Evolutionary conservation across 331 rosid species (phyloP).

Genomic region (Malus hybrid): DNA sequence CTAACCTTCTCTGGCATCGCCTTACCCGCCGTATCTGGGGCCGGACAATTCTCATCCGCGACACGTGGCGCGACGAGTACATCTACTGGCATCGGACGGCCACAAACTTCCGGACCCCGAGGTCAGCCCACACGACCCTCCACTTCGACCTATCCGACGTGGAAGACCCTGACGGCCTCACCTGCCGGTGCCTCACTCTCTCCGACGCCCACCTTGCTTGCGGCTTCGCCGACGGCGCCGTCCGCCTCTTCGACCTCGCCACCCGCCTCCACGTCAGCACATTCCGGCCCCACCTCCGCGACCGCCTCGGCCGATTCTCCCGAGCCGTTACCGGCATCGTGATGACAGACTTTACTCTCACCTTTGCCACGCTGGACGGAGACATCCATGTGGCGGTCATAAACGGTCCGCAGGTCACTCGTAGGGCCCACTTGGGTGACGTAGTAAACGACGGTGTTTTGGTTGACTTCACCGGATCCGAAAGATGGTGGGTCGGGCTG

Average conservation of each 20-base stretch:
- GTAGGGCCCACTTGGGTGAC: constrained; percentile 31
- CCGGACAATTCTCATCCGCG: constrained; percentile 16
- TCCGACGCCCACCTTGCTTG: constrained; percentile 64
- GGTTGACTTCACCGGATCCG: constrained; percentile 59
- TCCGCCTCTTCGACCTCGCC: constrained; percentile 55
- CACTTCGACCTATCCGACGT: constrained; percentile 33
- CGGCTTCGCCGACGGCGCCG: constrained; percentile 74
- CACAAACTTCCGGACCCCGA: constrained; percentile 29
- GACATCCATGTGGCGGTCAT: constrained; percentile 46
- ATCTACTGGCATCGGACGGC: constrained; percentile 67
- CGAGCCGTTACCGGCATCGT: constrained; percentile 64
- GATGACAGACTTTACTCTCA: constrained; percentile 1
- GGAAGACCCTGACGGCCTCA: constrained; percentile 25
- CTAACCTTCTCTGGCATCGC: constrained; percentile 51
- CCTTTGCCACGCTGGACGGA: constrained; percentile 57
- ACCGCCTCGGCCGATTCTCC: constrained; percentile 47
- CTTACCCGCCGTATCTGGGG: constrained; percentile 61
- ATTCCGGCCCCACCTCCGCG: constrained; percentile 25
- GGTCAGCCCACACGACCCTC: constrained; percentile 13
- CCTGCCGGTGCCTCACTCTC: constrained; percentile 69
- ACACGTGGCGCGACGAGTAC: constrained; percentile 67
- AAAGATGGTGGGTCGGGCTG: constrained; percentile 69
- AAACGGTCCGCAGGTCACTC: not conserved
- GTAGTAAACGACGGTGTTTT: constrained; percentile 56
- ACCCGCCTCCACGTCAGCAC: constrained; percentile 44